Evolutionary conservation across 768 basidiomycete species (phyloP), one percentile per base, ranked within the genome.

Genomic region (Russula lepida): DNA sequence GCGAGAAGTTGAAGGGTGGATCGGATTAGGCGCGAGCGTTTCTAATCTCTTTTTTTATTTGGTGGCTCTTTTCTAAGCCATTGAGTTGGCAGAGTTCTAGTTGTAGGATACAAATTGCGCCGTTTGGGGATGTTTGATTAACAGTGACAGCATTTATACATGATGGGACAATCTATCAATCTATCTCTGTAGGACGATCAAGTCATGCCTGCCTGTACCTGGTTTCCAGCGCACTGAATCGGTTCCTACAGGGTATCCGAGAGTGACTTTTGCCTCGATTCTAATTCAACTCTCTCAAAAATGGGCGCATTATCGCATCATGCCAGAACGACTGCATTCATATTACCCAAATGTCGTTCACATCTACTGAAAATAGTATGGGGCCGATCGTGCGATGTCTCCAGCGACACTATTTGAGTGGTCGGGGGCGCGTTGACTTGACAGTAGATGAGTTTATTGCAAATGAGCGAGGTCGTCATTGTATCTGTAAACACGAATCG

Each of bases 1-100:
- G 63, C 13, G 54, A 56, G 33, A 64, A 46, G 44, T 17, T 64
- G 54, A 62, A 64, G 28, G 43, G 57, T 0, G 63, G 63, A 41
- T 25, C 33, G 4, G n/a, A 55, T 21, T 63, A 46, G 19, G 33
- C 15, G 21, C 25, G 25, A 5, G 19, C 27, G 15, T 25, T 17
- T 17, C 30, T 25, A 35, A 12, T 56, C 25, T 33, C 2, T 13
- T 11, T 12, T 32, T 21, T 49, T 37, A n/a, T 6, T 12, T 30
- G 30, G 13, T 43, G 6, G 6, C 8, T 37, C 13, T 23, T 54
- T 55, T 21, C n/a, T 37, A 13, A 30, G 23, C 7, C 25, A 25
- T n/a, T 8, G 44, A 28, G 53, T 32, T 23, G 55, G 43, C n/a
- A 23, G 23, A 25, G 44, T 33, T 46, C n/a, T n/a, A 5, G 28